Base-by-base conservation (phyloP, 352 stramenopile species). In the Phytophthora idaei region DNA sequence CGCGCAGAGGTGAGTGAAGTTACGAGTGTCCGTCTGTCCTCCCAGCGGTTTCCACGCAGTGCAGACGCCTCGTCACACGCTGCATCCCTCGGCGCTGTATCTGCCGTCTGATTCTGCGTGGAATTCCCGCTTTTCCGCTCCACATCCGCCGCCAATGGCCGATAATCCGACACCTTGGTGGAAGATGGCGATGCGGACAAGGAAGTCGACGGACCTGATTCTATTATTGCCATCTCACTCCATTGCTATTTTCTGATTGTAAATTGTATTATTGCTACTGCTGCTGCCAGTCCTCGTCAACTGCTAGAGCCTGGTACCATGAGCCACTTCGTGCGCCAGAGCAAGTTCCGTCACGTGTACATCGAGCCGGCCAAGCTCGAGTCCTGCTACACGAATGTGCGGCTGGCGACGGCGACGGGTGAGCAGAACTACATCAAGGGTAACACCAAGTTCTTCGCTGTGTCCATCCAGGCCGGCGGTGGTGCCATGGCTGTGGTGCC, bases 381-480 rank as follows among this genome's bases (percentile, higher is more conserved):
- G 69, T 89, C 83, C 42, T 92, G 81, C 74, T 97, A 96, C 80
- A 94, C 87, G 49, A 96, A 96, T 69, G 73, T 99, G 57, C 90
- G 95, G 28, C 81, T 99, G 45, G 92, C 96, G 25, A 99, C 97
- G 37, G 93, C 97, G 32, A 99, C 97, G 52, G 98, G 98, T 61
- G 98, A 99, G 75, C 97, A 99, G 77, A 98, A 98, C 70, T 99
- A 99, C 85, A 99, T 99, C 81, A 99, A 99, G 81, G 97, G 95
- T 39, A 99, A 99, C 73, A 97, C 97, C 59, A 99, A 99, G 87
- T 99, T 99, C 81, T 99, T 99, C 76, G 97, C 97, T 21, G 93
- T 99, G 34, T 91, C 97, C 42, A 96, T 97, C 69, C 83, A 94
- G 69, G 86, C 87, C 0, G 90, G 91, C 50, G 91, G 90, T 42